Conservation (phyloP, 495 filamentous ascomycete genomes). For the Neurospora tetraspora region DNA sequence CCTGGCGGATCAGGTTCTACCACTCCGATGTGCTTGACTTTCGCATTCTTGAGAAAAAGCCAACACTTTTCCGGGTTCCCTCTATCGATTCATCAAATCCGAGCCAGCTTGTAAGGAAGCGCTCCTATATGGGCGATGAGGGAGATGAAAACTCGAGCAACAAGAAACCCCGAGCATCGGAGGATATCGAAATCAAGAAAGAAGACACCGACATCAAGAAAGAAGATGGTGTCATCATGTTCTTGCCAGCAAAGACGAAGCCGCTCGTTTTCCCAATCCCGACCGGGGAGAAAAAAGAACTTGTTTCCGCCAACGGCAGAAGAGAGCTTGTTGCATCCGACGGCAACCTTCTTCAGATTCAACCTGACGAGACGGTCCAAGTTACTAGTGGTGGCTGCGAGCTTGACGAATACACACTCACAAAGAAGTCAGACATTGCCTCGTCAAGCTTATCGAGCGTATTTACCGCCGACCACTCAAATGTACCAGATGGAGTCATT, state of each 20-base stretch:
- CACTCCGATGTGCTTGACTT: slow-evolving; percentile 36
- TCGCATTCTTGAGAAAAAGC: slow-evolving; percentile 37
- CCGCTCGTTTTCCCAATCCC: slow-evolving; percentile 32
- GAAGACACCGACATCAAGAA: not conserved
- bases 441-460: slow-evolving; percentile 35
- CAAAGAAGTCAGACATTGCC: slow-evolving; percentile 35
- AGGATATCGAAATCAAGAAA: slow-evolving; percentile 6
- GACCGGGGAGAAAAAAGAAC: slow-evolving; percentile 31
- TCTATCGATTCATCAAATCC: slow-evolving; percentile 8
- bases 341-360: slow-evolving; percentile 27
- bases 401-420: slow-evolving; percentile 34
- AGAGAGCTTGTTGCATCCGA: slow-evolving; percentile 17
- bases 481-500: slow-evolving; percentile 32
- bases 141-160: slow-evolving; percentile 19
- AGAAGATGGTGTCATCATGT: slow-evolving; percentile 37
- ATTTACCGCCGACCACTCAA: slow-evolving; percentile 38
- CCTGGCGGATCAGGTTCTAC: slow-evolving; percentile 37
- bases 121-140: slow-evolving; percentile 30
- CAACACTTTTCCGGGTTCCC: slow-evolving; percentile 19
- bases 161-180: slow-evolving; percentile 27
- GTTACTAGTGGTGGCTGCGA: slow-evolving; percentile 28
- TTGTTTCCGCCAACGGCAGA: slow-evolving; percentile 27
- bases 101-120: slow-evolving; percentile 28
- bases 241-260: slow-evolving; percentile 32
- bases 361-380: slow-evolving; percentile 30